A percentile compares a stretch with the other conserved stretches of the same genome.
Evolutionary conservation across 805 yeast species (phyloP).

Genomic region (Sungouiella thailandica): DNA sequence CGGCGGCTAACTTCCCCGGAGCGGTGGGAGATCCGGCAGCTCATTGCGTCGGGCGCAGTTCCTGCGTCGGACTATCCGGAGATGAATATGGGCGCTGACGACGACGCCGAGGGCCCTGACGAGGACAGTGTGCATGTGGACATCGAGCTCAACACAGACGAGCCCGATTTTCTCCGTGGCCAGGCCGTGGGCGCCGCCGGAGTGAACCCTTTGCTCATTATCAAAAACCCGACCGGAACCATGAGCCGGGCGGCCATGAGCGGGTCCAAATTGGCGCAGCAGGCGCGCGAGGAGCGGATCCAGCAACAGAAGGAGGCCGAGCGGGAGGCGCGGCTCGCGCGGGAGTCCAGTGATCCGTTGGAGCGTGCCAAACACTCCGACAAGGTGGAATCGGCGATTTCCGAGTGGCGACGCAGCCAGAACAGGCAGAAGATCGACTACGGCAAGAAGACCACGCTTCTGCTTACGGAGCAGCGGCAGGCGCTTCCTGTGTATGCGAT

Average conservation of each 20-base stretch:
- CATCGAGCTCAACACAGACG: conserved; percentile 62
- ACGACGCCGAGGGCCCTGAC: conserved; percentile 20
- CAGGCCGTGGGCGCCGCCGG: conserved; percentile 36
- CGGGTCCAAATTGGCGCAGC: conserved; percentile 66
- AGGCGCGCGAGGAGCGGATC: conserved; percentile 58
- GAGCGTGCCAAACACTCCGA: conserved; percentile 1
- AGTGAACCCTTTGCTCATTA: conserved; percentile 49
- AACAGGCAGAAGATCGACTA: conserved; percentile 12
- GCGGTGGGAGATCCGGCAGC: conserved; percentile 82
- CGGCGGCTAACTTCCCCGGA: conserved; percentile 75
- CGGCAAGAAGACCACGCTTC: conserved; percentile 4
- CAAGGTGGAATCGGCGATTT: not conserved
- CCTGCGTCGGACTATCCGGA: conserved; percentile 68
- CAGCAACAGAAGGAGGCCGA: too few species aligned
- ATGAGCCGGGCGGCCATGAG: conserved; percentile 67
- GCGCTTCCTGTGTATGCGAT: conserved; percentile 70
- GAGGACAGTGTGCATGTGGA: conserved; percentile 53
- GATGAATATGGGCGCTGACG: conserved; percentile 20
- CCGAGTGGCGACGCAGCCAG: conserved; percentile 6
- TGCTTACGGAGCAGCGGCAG: conserved; percentile 38
- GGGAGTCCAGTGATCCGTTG: conserved; percentile 8
- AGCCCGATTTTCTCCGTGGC: conserved; percentile 70
- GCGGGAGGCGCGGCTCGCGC: conserved; percentile 6
- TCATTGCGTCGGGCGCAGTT: conserved; percentile 74
- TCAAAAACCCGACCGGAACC: conserved; percentile 74